phyloP scores from a whole-genome alignment of 1,284 basidiomycete genomes.

The Trichosporon sp. region DNA sequence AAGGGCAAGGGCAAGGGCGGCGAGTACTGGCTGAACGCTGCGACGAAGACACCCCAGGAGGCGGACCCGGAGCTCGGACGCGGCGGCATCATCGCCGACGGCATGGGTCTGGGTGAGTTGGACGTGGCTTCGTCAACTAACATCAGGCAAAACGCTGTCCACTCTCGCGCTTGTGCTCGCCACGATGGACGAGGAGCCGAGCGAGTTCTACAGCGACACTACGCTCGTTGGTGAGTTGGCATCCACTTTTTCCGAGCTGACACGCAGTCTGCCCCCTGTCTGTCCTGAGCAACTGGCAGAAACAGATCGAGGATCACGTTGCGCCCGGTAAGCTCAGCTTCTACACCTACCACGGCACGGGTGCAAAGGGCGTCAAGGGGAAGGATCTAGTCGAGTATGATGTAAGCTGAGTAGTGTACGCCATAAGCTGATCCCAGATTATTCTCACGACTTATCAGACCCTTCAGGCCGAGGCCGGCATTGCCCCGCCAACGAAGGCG shows the following conservation, averaged over 20 bases:
- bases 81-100: slow-evolving; percentile 80
- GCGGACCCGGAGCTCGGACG: slow-evolving; percentile 64
- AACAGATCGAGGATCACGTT: slow-evolving; percentile 77
- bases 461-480: slow-evolving; percentile 35
- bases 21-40: slow-evolving; percentile 56
- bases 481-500: slow-evolving; percentile 17
- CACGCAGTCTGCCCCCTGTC: slow-evolving; percentile 74
- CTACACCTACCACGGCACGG: slow-evolving; percentile 63
- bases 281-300: slow-evolving; percentile 84
- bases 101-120: slow-evolving; percentile 64
- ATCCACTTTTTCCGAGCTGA: background rate
- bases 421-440: slow-evolving; percentile 43
- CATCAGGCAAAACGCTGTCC: slow-evolving; percentile 70
- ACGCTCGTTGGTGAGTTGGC: slow-evolving; percentile 66
- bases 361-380: slow-evolving; percentile 57
- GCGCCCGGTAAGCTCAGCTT: slow-evolving; percentile 56
- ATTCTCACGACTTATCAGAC: slow-evolving; percentile 88
- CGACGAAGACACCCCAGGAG: slow-evolving; percentile 70
- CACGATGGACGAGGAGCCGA: slow-evolving; percentile 62
- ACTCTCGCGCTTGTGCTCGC: slow-evolving; percentile 71
- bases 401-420: slow-evolving; percentile 24
- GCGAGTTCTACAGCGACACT: slow-evolving; percentile 56
- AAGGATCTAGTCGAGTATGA: slow-evolving; percentile 65
- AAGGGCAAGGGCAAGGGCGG: slow-evolving; percentile 45
- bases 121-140: background rate